Conservation (phyloP, 169 alveolate genomes). For the Plasmodium cynomolgi region DNA sequence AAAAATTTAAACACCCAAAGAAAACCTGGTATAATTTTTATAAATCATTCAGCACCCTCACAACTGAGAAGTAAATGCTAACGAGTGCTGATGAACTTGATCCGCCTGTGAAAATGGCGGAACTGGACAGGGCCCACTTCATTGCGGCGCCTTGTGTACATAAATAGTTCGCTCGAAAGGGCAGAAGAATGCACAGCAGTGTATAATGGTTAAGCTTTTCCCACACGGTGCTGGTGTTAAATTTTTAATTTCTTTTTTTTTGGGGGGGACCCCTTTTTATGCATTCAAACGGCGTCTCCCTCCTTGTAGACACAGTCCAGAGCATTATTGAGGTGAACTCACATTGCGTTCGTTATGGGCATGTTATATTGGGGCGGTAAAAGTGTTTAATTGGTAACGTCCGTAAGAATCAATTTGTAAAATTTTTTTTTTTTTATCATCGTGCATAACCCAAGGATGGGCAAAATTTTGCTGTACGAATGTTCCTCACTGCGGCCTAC, state of each 20-base stretch:
- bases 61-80: background rate
- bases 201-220: background rate
- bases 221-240: background rate
- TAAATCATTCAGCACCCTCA: background rate
- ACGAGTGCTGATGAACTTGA: background rate
- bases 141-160: background rate
- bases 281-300: background rate
- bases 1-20: constrained; percentile 18
- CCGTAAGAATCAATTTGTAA: background rate
- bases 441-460: background rate
- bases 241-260: background rate
- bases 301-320: background rate
- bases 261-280: background rate
- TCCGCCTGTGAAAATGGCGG: background rate
- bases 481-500: background rate
- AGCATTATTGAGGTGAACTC: background rate
- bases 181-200: background rate
- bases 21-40: constrained; percentile 11
- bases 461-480: background rate
- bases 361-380: background rate
- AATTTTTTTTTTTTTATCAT: background rate
- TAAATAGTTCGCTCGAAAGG: background rate
- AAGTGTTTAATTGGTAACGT: background rate
- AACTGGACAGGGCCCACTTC: background rate
- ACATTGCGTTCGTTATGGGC: background rate